Percentiles rank a stretch among this genome's conserved stretches.
Evolutionary conservation across 2,329 filamentous ascomycete genomes (phyloP).

Genomic region (Phyllosticta citrichinensis): DNA sequence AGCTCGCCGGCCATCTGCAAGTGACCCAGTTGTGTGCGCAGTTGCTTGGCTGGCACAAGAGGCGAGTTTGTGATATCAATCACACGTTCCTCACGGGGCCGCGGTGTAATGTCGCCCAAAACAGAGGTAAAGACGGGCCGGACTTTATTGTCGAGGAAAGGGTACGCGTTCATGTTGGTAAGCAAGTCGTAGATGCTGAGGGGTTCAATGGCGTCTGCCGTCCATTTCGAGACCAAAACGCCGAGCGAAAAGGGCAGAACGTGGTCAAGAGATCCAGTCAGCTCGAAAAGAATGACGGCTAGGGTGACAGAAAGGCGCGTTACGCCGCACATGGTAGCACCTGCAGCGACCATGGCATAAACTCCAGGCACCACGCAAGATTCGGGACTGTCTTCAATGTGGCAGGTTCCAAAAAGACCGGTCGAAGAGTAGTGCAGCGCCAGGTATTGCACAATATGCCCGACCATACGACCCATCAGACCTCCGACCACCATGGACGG

Average conservation of each 20-base stretch:
- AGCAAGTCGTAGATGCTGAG: constrained; percentile 91
- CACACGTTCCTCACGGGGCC: constrained; percentile 61
- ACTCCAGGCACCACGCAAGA: constrained; percentile 94
- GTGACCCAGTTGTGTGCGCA: constrained; percentile 71
- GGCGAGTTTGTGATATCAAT: constrained; percentile 85
- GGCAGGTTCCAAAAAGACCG: constrained; percentile 65
- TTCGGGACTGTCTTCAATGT: constrained; percentile 55
- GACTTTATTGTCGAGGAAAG: constrained; percentile 93
- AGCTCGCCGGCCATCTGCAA: constrained; percentile 80
- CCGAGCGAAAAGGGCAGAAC: constrained; percentile 89
- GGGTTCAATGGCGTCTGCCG: constrained; percentile 87
- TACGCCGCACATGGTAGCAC: constrained; percentile 96
- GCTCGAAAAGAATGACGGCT: constrained; percentile 88
- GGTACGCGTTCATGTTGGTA: constrained; percentile 95
- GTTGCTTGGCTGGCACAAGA: constrained; percentile 62
- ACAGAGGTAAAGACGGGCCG: constrained; percentile 85
- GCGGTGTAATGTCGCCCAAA: constrained; percentile 75
- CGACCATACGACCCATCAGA: constrained; percentile 77
- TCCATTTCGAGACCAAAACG: constrained; percentile 96
- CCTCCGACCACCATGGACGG: constrained; percentile 98
- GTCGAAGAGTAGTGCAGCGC: constrained; percentile 65
- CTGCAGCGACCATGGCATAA: constrained; percentile 88
- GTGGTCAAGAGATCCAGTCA: constrained; percentile 90
- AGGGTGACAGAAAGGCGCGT: constrained; percentile 88
- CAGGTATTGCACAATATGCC: constrained; percentile 73